phyloP scores from a whole-genome alignment of 345 rosid species.

The Ricinus communis region DNA sequence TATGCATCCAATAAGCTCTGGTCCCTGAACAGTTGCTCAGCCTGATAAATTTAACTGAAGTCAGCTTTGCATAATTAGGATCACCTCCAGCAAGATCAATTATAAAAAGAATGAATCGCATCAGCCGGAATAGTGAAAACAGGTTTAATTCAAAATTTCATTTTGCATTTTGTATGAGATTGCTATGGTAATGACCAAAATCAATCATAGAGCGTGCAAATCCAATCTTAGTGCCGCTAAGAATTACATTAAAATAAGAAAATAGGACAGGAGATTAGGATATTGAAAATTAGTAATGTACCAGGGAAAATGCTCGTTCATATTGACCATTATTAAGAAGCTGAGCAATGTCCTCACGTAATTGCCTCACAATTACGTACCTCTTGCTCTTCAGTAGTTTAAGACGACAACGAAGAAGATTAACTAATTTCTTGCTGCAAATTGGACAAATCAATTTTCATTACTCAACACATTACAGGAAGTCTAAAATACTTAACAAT shows the following conservation, averaged over 20 bases:
- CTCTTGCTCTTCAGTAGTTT: constrained; percentile 26
- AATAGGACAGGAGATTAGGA: not conserved
- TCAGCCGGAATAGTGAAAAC: too few relatives aligned
- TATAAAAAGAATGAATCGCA: too few relatives aligned
- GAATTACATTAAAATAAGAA: not conserved
- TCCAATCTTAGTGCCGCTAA: too few relatives aligned
- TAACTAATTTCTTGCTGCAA: constrained; percentile 28
- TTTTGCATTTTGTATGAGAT: too few relatives aligned
- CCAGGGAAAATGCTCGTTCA: constrained; percentile 18
- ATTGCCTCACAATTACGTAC: constrained; percentile 16
- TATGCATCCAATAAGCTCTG: constrained; percentile 23
- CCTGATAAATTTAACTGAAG: constrained; percentile 24
- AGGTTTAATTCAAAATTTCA: too few relatives aligned
- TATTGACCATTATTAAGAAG: constrained; percentile 20
- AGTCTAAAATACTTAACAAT: too few relatives aligned
- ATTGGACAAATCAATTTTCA: not conserved
- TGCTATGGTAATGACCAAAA: too few relatives aligned
- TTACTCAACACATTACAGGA: not conserved
- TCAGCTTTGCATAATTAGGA: not conserved
- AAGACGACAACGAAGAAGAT: constrained; percentile 21
- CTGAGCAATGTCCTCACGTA: constrained; percentile 21
- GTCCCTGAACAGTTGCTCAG: constrained; percentile 27
- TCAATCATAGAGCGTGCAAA: too few relatives aligned
- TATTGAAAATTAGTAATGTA: not conserved
- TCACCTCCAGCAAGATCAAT: not conserved